Evolutionary conservation across 2,329 filamentous ascomycete genomes (phyloP), one percentile per base, ranked within the genome.

Genomic region (Pleoardoris graminearum): DNA sequence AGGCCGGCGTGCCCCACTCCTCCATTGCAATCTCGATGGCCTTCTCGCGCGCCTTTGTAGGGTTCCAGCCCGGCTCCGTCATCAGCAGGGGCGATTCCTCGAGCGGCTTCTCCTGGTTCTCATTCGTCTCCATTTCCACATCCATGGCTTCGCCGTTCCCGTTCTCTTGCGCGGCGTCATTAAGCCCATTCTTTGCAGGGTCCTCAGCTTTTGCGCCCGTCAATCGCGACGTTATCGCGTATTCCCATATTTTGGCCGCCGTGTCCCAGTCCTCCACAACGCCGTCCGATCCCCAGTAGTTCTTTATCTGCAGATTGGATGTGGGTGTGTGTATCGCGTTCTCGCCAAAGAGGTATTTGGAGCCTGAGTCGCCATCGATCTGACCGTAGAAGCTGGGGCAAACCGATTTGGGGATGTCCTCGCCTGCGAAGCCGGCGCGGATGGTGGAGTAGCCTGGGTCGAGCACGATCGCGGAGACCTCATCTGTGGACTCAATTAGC

Each of bases 11-110:
- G 23, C 91, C 92, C 91, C 94, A 99, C 69, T 86, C 90, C 80
- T 99, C 94, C 87, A 99, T 97, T 54, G 91, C 91, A 58, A 97
- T 86, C 77, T 99, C 94, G 66, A 97, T 93, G 35, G 88, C 87
- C 82, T 94, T 96, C 77, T 99, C 94, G 54, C 95, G 83, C 54
- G 89, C 85, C 78, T 97, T 97, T 37, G 84, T 76, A 22, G 86
- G 82, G 75, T 96, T 97, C 92, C 93, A 97, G 10, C 90, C 89
- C 12, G 92, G 89, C 76, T 99, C 94, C 0, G 91, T 96, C 84
- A 99, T 88, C 53, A 99, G 80, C 55, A 99, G 78, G 7, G 94
- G 95, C 73, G 90, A 94, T 73, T 97, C 94, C 44, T 88, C 85
- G 57, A 99, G 80, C 7, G 90, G 85, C 75, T 91, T 94, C 51